Conservation (phyloP, 352 stramenopile genomes). For the Aphanomyces cochlioides region DNA sequence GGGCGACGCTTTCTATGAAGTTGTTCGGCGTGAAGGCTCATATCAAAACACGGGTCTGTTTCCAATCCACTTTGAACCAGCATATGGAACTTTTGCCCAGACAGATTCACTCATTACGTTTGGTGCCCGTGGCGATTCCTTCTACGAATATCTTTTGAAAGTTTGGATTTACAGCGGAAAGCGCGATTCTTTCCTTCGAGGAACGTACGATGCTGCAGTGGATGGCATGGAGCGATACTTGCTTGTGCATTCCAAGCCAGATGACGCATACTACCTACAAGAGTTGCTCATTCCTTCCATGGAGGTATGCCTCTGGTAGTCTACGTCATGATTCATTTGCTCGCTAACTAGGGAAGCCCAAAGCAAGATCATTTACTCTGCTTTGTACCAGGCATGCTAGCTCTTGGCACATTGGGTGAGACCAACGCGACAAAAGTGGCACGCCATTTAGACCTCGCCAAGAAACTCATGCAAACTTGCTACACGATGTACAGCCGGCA, state of each 20-base stretch:
- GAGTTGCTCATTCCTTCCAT: conserved; percentile 53
- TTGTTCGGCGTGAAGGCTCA: conserved; percentile 62
- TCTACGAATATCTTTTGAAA: conserved; percentile 99
- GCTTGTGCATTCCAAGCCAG: conserved; percentile 55
- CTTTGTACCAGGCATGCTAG: conserved; percentile 92
- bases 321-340: conserved; percentile 24
- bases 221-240: conserved; percentile 90
- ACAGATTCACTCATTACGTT: conserved; percentile 73
- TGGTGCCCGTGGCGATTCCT: conserved; percentile 93
- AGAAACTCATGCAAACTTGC: conserved; percentile 89
- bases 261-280: conserved; percentile 69
- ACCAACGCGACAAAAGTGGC: conserved; percentile 56
- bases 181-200: conserved; percentile 45
- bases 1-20: conserved; percentile 75
- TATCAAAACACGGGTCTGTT: conserved; percentile 85
- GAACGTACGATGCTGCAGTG: conserved; percentile 93
- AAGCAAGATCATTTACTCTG: conserved; percentile 97
- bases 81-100: conserved; percentile 36
- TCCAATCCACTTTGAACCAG: conserved; percentile 71
- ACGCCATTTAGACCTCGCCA: conserved; percentile 83
- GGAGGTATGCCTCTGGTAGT: conserved; percentile 35
- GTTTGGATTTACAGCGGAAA: conserved; percentile 94
- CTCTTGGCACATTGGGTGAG: conserved; percentile 84
- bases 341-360: conserved; percentile 34
- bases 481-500: conserved; percentile 94